phyloP scores from a whole-genome alignment of 169 alveolate genomes.

The Eimeria necatrix region DNA sequence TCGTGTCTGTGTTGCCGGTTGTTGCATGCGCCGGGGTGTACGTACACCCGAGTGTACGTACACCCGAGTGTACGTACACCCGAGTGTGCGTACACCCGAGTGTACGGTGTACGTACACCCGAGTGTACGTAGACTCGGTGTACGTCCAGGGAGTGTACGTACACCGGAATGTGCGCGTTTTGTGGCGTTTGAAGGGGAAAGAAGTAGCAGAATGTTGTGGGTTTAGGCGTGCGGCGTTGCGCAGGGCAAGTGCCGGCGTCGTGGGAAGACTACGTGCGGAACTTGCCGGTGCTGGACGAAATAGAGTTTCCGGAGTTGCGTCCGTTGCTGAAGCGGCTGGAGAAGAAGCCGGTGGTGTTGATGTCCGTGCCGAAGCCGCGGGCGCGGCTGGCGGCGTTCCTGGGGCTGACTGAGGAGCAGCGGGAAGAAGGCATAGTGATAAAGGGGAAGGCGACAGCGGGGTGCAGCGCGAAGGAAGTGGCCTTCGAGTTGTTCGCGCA shows the following conservation, averaged over 20 bases:
- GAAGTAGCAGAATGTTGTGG: not conserved
- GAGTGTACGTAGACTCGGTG: too few relatives aligned
- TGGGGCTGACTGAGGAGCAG: constrained; percentile 55
- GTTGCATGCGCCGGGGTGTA: too few relatives aligned
- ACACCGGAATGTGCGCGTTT: too few relatives aligned
- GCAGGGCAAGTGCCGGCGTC: constrained; percentile 73
- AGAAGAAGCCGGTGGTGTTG: constrained; percentile 28
- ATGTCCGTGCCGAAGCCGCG: constrained; percentile 52
- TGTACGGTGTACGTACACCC: too few relatives aligned
- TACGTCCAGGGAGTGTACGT: too few relatives aligned
- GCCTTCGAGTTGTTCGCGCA: constrained; percentile 69
- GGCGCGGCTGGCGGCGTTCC: constrained; percentile 33
- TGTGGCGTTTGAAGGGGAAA: not conserved
- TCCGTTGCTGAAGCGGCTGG: constrained; percentile 25
- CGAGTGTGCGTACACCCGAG: too few relatives aligned
- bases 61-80: too few relatives aligned
- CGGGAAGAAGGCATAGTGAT: constrained; percentile 70
- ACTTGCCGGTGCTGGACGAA: constrained; percentile 74
- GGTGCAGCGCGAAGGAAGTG: constrained; percentile 35
- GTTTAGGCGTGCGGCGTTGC: not conserved
- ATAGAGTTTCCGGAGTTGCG: constrained; percentile 54
- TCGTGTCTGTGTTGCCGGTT: too few relatives aligned
- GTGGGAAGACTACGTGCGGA: constrained; percentile 47
- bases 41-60: too few relatives aligned
- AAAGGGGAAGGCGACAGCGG: constrained; percentile 49